These are phyloP conservation scores for Phialophora expanda DNA, from an alignment of 2,329 filamentous ascomycete genomes.

Conservation along the genomic window DNA sequence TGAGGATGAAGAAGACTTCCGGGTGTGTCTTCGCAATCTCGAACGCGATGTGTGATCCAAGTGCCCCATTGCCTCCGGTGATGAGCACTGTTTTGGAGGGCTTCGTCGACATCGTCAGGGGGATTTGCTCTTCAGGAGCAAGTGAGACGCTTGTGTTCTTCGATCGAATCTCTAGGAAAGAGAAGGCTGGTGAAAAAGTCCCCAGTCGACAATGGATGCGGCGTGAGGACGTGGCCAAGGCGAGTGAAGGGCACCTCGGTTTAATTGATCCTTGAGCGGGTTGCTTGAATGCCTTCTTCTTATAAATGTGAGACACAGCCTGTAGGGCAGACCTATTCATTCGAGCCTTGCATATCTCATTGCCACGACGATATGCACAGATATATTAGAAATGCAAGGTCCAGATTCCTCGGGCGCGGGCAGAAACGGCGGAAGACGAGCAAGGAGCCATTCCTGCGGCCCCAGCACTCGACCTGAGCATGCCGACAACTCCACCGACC, in stretches of 20 bases:
- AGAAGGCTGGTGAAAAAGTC: not conserved
- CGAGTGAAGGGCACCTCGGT: not conserved
- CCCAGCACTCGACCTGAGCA: not conserved
- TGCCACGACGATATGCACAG: not conserved
- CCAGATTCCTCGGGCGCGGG: not conserved
- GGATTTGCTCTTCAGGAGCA: not conserved
- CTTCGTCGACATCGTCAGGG: slow-evolving; percentile 7
- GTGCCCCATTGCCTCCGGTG: slow-evolving; percentile 14
- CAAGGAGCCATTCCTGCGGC: not conserved
- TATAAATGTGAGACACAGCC: not conserved
- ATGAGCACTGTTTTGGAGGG: slow-evolving; percentile 17
- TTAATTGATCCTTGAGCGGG: not conserved
- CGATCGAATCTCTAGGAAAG: not conserved
- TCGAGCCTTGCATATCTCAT: not conserved
- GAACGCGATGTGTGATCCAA: slow-evolving; percentile 17
- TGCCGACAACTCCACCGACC: too few relatives aligned
- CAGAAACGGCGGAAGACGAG: not conserved
- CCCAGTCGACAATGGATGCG: not conserved
- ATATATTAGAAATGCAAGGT: not conserved
- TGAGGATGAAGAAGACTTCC: slow-evolving; percentile 19
- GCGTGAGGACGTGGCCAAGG: not conserved
- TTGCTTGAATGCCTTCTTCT: not conserved
- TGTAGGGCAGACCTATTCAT: too few relatives aligned
- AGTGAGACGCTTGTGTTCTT: not conserved
- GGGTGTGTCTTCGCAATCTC: slow-evolving; percentile 17